These are phyloP conservation scores for Melianthus villosus DNA, from an alignment of 441 rosid species.

Conservation along the genomic window DNA sequence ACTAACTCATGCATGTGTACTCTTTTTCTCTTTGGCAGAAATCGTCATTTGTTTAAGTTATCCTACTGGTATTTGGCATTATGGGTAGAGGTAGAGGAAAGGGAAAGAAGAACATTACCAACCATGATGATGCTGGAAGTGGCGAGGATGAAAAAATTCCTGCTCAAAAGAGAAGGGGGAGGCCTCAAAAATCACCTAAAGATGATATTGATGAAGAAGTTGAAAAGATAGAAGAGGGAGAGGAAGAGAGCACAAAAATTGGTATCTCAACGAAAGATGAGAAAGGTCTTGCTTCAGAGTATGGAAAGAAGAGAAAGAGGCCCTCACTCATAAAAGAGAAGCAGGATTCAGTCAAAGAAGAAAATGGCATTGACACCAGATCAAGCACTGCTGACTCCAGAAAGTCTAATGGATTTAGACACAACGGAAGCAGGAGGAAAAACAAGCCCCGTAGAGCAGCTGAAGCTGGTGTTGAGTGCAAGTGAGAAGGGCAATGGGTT, in stretches of 20 bases:
- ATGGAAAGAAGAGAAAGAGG: slow-evolving; percentile 45
- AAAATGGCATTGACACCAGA: slow-evolving; percentile 29
- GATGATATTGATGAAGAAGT: slow-evolving; percentile 39
- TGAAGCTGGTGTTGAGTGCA: slow-evolving; percentile 85
- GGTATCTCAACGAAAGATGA: slow-evolving; percentile 21
- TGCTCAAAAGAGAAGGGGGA: slow-evolving; percentile 51
- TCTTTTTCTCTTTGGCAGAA: slow-evolving; percentile 20
- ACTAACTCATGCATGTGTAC: too few relatives aligned
- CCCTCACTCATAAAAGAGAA: slow-evolving; percentile 29
- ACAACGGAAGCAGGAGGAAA: slow-evolving; percentile 78
- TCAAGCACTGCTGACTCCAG: slow-evolving; percentile 43
- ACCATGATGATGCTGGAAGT: slow-evolving; percentile 36
- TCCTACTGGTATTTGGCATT: slow-evolving; percentile 10
- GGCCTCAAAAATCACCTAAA: slow-evolving; percentile 46
- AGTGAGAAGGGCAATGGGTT: too few relatives aligned
- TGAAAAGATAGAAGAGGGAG: slow-evolving; percentile 38
- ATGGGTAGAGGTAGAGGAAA: slow-evolving; percentile 79
- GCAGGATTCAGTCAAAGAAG: slow-evolving; percentile 32
- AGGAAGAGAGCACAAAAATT: slow-evolving; percentile 27
- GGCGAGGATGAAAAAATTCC: slow-evolving; percentile 50
- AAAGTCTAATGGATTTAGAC: slow-evolving; percentile 67
- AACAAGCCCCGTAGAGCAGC: slow-evolving; percentile 91
- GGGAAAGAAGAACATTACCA: slow-evolving; percentile 34
- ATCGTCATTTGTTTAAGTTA: slow-evolving; percentile 15
- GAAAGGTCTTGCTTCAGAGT: slow-evolving; percentile 24